A percentile compares a stretch with the other conserved stretches of the same genome.
Conservation (phyloP, 306 rosid species). For the Datisca glomerata region DNA sequence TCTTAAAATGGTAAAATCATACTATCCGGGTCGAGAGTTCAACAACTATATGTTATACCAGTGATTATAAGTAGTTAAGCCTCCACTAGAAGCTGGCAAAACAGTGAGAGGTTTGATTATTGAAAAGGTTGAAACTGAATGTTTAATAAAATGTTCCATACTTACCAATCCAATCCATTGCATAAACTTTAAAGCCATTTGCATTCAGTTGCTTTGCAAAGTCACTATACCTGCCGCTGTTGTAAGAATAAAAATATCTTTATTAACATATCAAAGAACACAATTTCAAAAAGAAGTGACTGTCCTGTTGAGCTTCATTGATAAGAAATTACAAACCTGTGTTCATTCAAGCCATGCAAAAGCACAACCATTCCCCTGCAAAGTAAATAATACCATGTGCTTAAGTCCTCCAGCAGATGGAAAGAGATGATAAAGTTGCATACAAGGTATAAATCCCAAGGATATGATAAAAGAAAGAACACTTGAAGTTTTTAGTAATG, state of each 20-base stretch:
- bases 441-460: too few species aligned
- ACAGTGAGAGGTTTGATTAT: not conserved
- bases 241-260: slow-evolving; percentile 10
- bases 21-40: too few species aligned
- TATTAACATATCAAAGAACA: too few species aligned
- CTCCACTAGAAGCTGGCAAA: not conserved
- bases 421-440: too few species aligned
- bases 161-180: slow-evolving; percentile 98
- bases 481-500: too few species aligned
- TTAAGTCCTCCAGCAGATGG: too few species aligned
- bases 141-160: not conserved
- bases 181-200: slow-evolving; percentile 78
- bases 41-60: too few species aligned
- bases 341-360: slow-evolving; percentile 91
- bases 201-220: slow-evolving; percentile 80
- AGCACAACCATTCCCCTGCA: slow-evolving; percentile 81
- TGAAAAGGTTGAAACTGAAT: not conserved
- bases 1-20: too few species aligned
- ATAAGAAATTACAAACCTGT: slow-evolving; percentile 54
- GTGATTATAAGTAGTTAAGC: too few species aligned
- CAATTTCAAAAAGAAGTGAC: slow-evolving; percentile 1
- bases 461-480: too few species aligned
- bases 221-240: slow-evolving; percentile 69
- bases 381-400: slow-evolving; percentile 12
- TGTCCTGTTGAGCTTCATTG: too few species aligned